Base-by-base conservation (phyloP, 2,329 filamentous ascomycete genomes). In the Penicillium sp. region DNA sequence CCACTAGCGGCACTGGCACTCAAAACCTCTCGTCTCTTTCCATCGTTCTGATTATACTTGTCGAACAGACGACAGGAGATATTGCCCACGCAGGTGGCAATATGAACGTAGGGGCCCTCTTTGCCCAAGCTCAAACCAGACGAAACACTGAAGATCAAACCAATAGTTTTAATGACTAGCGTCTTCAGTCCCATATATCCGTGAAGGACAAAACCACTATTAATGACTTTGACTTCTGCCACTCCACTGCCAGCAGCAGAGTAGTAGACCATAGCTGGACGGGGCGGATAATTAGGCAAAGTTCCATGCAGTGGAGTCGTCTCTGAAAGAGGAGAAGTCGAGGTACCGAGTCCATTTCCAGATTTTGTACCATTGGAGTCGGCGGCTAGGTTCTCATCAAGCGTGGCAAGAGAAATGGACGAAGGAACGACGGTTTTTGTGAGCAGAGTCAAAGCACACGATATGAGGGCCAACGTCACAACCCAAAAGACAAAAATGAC, bases 131-230 rank as follows among this genome's bases (percentile, higher is more conserved):
- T 96, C 58, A 99, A 81, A 4, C 94, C 94, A 3, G 94, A 97
- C 1, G 92, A 89, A 38, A 97, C 92, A 71, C 90, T 95, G 55
- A 97, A 81, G 56, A 97, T 84, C 45, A 99, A 78, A 14, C 88
- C 92, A 16, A 89, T 67, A 0, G 90, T 89, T 72, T 99, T 99
- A 75, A 96, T 83, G 5, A 93, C 74, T 31, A 99, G 81, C 0
- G 94, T 97, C 69, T 89, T 89, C 38, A 96, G 74, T 65, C 94
- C 94, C 8, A 99, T 82, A 70, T 97, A 97, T 1, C 94, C 93
- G 79, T 97, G 94, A 53, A 99, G 79, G 53, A 99, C 93, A 68
- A 97, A 99, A 6, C 94, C 94, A 67, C 92, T 97, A n/a, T 97
- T 83, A 56, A 97, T 97, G 57, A 97, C 94, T 62, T 94, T 92